Percentiles rank a stretch among this genome's conserved stretches.
Evolutionary conservation across 306 rosid species (phyloP).

Genomic region (Oxytropis ochrocephala): DNA sequence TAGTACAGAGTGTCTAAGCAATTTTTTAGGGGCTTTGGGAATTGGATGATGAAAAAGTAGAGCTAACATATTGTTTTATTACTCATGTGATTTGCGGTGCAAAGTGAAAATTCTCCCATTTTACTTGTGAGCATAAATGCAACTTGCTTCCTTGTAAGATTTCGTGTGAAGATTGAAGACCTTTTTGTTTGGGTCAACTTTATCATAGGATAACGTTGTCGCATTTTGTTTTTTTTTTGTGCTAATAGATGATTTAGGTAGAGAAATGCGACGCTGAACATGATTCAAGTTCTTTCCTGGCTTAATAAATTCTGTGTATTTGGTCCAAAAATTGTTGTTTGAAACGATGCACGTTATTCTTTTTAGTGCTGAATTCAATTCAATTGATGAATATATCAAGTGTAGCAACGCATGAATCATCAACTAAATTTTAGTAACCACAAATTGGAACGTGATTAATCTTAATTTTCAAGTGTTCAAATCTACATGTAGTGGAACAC

Average conservation of each 20-base stretch:
- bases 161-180: conserved; percentile 32
- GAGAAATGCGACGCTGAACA: conserved; percentile 7
- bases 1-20: conserved; percentile 21
- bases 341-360: neutral
- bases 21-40: conserved; percentile 19
- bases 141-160: conserved; percentile 30
- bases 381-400: too few relatives aligned
- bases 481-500: too few relatives aligned
- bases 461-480: too few relatives aligned
- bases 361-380: too few relatives aligned
- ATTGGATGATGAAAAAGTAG: conserved; percentile 24
- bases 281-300: neutral
- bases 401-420: too few relatives aligned
- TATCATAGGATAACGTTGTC: neutral
- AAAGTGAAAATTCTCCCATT: conserved; percentile 31
- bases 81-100: conserved; percentile 40
- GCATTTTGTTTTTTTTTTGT: neutral
- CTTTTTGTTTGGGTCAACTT: conserved; percentile 19
- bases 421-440: too few relatives aligned
- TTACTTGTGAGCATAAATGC: conserved; percentile 32
- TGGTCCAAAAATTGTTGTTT: conserved; percentile 9
- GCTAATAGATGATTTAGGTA: neutral
- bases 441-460: too few relatives aligned
- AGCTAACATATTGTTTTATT: conserved; percentile 39
- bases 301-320: neutral